Base-by-base conservation (phyloP, 768 basidiomycete species). In the Boletus rubescentipes region DNA sequence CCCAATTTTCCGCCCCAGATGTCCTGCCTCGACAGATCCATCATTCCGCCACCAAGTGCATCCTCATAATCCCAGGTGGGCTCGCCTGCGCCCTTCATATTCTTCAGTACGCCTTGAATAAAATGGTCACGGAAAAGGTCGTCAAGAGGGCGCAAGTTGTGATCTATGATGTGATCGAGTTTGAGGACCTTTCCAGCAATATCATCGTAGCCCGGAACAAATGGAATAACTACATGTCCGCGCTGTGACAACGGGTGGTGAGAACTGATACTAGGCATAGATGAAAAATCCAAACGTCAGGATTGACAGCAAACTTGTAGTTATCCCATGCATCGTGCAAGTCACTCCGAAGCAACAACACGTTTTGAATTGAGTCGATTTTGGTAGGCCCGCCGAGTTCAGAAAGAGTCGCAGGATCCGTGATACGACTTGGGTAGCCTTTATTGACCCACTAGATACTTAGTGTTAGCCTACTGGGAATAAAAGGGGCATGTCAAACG, bases 1-100 rank as follows among this genome's bases (percentile, higher is more conserved):
- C 39, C 20, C 39, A 21, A 21, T 14, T 21, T 14, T 21, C 39
- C 20, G 14, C 38, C 38, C 38, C 38, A 39, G 14, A 14, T 20
- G 20, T 39, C 38, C 11, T 12, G 20, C 38, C 38, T 39, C 38
- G 39, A 40, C 20, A 40, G 39, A 21, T 21, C 39, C 39, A 40
- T 40, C 39, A 21, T 21, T 40, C 37, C 29, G 23, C 26, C 37
- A 10, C 44, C 52, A 40, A 53, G 46, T 15, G 20, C 30, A 23
- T 47, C 46, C 35, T 57, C 45, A 29, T 58, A 15, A 16, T 51
- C 64, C 67, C 67, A 70, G n/a, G 39, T 59, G n/a, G 58, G 49
- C 44, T 73, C 68, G 9, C 67, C 68, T 55, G 61, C 49, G 15
- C 71, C 73, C 46, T 64, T 72, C 59, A 73, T 63, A 63, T 74